phyloP scores from a whole-genome alignment of 139 green algal species.

The Coccomyxa sp. region DNA sequence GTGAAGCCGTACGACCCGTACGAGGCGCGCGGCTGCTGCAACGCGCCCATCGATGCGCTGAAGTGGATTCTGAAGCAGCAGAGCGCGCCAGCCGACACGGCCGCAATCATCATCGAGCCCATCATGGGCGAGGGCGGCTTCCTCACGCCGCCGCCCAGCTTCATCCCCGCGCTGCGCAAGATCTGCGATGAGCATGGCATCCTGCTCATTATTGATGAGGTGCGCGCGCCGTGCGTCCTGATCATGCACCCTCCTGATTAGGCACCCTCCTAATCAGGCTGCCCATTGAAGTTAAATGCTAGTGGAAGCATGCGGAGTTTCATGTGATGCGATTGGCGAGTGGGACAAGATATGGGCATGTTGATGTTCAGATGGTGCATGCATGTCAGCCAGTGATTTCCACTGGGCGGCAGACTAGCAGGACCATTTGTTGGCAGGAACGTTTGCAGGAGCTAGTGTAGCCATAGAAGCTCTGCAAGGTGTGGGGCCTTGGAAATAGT shows the following conservation, averaged over 20 bases:
- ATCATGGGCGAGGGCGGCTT: conserved; percentile 82
- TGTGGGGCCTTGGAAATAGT: too few species aligned
- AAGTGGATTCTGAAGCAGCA: conserved; percentile 71
- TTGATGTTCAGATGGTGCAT: too few species aligned
- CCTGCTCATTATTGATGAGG: conserved; percentile 83
- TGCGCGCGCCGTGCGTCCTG: conserved; percentile 6
- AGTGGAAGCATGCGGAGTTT: not conserved
- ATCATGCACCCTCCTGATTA: not conserved
- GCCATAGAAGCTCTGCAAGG: too few species aligned
- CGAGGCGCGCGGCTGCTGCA: conserved; percentile 56
- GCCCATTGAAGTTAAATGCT: not conserved
- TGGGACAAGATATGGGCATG: too few species aligned
- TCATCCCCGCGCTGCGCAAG: conserved; percentile 51
- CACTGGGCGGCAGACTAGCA: too few species aligned
- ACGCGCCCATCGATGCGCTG: conserved; percentile 48
- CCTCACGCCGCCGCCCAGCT: conserved; percentile 69
- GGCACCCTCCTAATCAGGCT: not conserved
- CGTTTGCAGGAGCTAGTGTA: too few species aligned
- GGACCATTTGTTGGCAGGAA: too few species aligned
- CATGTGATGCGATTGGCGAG: not conserved
- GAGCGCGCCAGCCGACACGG: conserved; percentile 51
- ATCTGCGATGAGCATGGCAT: conserved; percentile 71
- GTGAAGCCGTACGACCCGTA: conserved; percentile 26
- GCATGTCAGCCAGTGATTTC: too few species aligned
- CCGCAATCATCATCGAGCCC: conserved; percentile 80